phyloP scores from a whole-genome alignment of 805 yeast species.

The Wickerhamomyces canadensis region DNA sequence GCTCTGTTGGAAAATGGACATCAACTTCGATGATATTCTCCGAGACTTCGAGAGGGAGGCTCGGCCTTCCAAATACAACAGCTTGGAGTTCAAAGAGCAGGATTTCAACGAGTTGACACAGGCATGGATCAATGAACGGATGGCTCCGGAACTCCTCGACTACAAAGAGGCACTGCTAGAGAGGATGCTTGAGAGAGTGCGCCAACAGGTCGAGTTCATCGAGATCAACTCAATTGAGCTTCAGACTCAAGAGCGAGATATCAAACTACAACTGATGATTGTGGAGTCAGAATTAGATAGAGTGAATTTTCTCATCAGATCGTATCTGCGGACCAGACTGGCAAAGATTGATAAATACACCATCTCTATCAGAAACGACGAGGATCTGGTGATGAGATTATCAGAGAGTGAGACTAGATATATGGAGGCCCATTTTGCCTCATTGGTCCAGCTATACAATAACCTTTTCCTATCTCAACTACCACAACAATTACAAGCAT shows the following conservation, averaged over 20 bases:
- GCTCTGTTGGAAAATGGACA: constrained; percentile 25
- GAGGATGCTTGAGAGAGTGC: constrained; percentile 51
- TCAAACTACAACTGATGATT: constrained; percentile 73
- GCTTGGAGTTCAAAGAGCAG: constrained; percentile 22
- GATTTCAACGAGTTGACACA: constrained; percentile 43
- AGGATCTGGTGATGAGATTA: constrained; percentile 34
- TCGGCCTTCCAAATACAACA: constrained; percentile 24
- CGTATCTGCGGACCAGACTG: constrained; percentile 69
- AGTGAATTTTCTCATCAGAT: constrained; percentile 71
- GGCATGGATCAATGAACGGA: constrained; percentile 80
- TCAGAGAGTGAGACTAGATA: constrained; percentile 60
- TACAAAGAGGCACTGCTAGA: constrained; percentile 60
- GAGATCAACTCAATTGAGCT: constrained; percentile 75
- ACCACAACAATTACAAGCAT: constrained; percentile 62
- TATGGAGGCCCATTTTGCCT: constrained; percentile 61
- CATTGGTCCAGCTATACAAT: constrained; percentile 61
- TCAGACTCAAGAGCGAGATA: constrained; percentile 56
- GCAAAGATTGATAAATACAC: constrained; percentile 67
- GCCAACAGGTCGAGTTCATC: constrained; percentile 67
- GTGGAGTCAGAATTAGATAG: constrained; percentile 91
- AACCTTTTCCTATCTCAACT: constrained; percentile 58
- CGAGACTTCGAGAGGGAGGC: constrained; percentile 54
- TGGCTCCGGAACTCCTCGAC: constrained; percentile 80
- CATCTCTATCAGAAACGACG: constrained; percentile 47
- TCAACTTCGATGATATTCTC: constrained; percentile 67